A percentile compares a stretch with the other conserved stretches of the same genome.
Conservation (phyloP, 169 alveolate species). For the Plasmodium coatneyi region DNA sequence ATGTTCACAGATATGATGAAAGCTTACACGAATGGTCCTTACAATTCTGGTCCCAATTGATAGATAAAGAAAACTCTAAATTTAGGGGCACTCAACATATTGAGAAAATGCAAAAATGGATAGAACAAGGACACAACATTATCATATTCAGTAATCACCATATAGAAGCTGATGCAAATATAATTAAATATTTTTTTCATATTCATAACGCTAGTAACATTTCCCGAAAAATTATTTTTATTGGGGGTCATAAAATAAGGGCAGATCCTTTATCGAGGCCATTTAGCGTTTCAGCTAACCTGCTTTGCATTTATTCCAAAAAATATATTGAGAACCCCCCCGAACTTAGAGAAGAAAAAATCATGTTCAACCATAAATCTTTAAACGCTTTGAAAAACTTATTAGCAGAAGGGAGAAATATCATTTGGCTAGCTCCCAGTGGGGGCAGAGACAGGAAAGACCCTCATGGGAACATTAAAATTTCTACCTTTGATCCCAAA, state of each 20-base stretch:
- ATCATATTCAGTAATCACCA: slow-evolving; percentile 74
- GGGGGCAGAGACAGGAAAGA: slow-evolving; percentile 74
- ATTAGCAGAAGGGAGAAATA: slow-evolving; percentile 46
- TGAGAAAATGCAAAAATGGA: slow-evolving; percentile 48
- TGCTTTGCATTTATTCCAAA: slow-evolving; percentile 66
- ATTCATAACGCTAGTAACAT: slow-evolving; percentile 31
- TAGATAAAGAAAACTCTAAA: slow-evolving; percentile 59
- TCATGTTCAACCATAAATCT: slow-evolving; percentile 58
- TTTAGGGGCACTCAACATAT: slow-evolving; percentile 53
- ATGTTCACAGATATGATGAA: slow-evolving; percentile 68
- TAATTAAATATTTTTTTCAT: slow-evolving; percentile 53
- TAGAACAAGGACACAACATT: slow-evolving; percentile 56
- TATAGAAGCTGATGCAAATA: slow-evolving; percentile 78
- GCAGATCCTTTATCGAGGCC: slow-evolving; percentile 73
- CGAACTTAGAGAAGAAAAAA: slow-evolving; percentile 72
- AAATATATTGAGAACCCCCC: slow-evolving; percentile 74
- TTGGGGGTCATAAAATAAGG: slow-evolving; percentile 76
- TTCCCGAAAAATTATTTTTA: slow-evolving; percentile 62
- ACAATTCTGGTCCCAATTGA: slow-evolving; percentile 65
- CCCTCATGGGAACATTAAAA: slow-evolving; percentile 31
- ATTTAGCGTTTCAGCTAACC: slow-evolving; percentile 65
- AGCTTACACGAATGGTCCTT: slow-evolving; percentile 67
- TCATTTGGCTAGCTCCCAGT: slow-evolving; percentile 74
- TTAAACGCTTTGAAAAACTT: slow-evolving; percentile 56
- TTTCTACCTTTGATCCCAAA: slow-evolving; percentile 68